Percentiles rank a stretch among this genome's conserved stretches.
Conservation (phyloP, 2,329 filamentous ascomycete genomes). For the Microcyclosporella mali region DNA sequence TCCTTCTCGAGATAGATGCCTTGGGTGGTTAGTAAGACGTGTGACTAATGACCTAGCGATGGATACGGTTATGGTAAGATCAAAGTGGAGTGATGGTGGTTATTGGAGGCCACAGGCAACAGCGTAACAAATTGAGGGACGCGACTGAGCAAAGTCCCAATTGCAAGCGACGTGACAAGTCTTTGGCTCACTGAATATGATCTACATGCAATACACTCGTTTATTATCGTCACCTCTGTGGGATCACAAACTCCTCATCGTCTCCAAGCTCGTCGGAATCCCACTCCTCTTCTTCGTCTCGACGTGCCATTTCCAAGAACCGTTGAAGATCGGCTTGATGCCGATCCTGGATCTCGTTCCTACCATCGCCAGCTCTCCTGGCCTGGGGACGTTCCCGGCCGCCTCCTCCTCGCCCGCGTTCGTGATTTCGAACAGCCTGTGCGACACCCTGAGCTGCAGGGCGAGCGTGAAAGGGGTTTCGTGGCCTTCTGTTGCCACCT, state of each 20-base stretch:
- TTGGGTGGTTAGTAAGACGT: not conserved
- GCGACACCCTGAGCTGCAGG: conserved; percentile 16
- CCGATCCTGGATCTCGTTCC: conserved; percentile 18
- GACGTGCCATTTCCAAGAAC: conserved; percentile 47
- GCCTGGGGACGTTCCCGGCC: conserved; percentile 6
- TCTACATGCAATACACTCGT: conserved; percentile 4
- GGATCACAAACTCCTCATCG: conserved; percentile 28
- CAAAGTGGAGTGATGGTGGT: not conserved
- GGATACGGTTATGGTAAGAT: not conserved
- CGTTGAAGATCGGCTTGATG: conserved; percentile 39
- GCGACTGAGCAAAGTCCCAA: too few relatives aligned
- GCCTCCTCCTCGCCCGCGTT: conserved; percentile 12
- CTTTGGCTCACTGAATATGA: not conserved
- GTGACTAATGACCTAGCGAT: not conserved
- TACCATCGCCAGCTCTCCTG: conserved; percentile 9
- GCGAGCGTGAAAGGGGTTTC: conserved; percentile 23
- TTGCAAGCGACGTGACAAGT: too few relatives aligned
- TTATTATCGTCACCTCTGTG: conserved; percentile 4
- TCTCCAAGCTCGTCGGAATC: conserved; percentile 52
- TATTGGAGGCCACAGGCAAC: too few relatives aligned
- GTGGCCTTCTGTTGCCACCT: conserved; percentile 12
- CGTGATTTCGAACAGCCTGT: conserved; percentile 18
- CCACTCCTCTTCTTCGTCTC: conserved; percentile 54
- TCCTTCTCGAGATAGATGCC: not conserved
- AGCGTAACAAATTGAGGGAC: too few relatives aligned